A percentile compares a stretch with the other conserved stretches of the same genome.
Evolutionary conservation across 106 monocot genomes (phyloP).

Genomic region (Apostasia ramifera): DNA sequence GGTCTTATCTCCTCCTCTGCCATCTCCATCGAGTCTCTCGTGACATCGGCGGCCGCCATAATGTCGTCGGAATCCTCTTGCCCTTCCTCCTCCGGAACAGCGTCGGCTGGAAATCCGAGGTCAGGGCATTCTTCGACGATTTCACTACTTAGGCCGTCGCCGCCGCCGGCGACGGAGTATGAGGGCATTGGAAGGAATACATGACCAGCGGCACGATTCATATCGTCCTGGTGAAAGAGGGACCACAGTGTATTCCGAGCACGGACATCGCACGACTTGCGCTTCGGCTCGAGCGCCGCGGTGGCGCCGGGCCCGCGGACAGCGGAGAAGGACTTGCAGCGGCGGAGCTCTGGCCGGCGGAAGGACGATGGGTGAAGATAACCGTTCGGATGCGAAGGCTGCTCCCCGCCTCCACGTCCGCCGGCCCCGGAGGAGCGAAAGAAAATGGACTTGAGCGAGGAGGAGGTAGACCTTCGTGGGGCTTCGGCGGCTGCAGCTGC

Average conservation of each 20-base stretch:
- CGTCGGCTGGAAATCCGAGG: not conserved
- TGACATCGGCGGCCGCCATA: not conserved
- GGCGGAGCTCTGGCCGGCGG: constrained; percentile 39
- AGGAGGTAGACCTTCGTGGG: constrained; percentile 21
- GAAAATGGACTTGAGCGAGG: constrained; percentile 25
- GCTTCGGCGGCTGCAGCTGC: constrained; percentile 6
- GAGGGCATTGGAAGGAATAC: not conserved
- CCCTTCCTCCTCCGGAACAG: constrained; percentile 3
- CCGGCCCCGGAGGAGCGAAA: constrained; percentile 1
- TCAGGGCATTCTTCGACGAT: constrained; percentile 6
- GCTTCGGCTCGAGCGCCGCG: constrained; percentile 7
- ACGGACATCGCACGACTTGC: constrained; percentile 26
- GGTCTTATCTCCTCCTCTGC: constrained; percentile 14
- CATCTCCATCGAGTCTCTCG: not conserved
- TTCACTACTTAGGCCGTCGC: not conserved
- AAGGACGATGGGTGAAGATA: not conserved
- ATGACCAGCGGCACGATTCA: not conserved
- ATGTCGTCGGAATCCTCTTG: constrained; percentile 6
- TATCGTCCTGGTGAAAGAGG: constrained; percentile 9
- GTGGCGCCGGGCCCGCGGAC: not conserved
- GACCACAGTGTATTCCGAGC: constrained; percentile 24
- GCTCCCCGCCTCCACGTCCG: not conserved
- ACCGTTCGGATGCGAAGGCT: not conserved
- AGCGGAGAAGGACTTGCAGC: constrained; percentile 56
- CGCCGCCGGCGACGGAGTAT: not conserved